Evolutionary conservation across 192 early-diverging fungal species (phyloP), one percentile per base, ranked within the genome.

Genomic region (Backusella sp.): DNA sequence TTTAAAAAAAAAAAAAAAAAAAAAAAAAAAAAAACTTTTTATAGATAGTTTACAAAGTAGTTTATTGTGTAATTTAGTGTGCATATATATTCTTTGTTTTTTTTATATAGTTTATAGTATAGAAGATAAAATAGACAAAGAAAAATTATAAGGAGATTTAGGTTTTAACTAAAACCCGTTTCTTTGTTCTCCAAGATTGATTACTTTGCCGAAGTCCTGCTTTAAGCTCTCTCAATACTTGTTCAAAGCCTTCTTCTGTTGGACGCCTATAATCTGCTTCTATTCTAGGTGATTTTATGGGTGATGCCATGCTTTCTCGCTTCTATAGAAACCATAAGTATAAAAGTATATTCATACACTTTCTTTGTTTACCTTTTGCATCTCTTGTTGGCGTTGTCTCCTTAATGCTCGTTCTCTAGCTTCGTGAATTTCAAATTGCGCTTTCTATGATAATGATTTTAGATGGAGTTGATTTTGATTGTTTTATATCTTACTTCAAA

Each of bases 401-500:
- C 49, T 73, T 35, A 73, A 37, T 70, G 77, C 77, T 70, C 77
- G 68, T 70, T 79, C 62, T 30, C 72, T 42, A 28, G 77, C 77
- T 68, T 79, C 77, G 49, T 79, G 71, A 3, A 79, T 79, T 23
- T 79, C 77, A 35, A 73, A 30, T 62, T 79, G 66, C 30, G 77
- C 77, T 42, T 53, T 73, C 77, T 78, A 68, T 67, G 0, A 36
- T 67, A 68, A n/a, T 12, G 26, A 41, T 32, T 35, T 36, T n/a
- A 35, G 19, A 34, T 6, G 19, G 1, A 36, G 34, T 39, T 39
- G 9, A 7, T 32, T 19, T 6, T n/a, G 39, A 15, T 70, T 15
- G 3, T 15, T 26, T 6, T 37, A 37, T 65, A 37, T 59, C 68
- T 80, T 84, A 84, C 85, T 39, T 76, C 79, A 59, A 89, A 86